Conservation (phyloP, 2,329 filamentous ascomycete genomes). For the Cytospora paraplurivora region DNA sequence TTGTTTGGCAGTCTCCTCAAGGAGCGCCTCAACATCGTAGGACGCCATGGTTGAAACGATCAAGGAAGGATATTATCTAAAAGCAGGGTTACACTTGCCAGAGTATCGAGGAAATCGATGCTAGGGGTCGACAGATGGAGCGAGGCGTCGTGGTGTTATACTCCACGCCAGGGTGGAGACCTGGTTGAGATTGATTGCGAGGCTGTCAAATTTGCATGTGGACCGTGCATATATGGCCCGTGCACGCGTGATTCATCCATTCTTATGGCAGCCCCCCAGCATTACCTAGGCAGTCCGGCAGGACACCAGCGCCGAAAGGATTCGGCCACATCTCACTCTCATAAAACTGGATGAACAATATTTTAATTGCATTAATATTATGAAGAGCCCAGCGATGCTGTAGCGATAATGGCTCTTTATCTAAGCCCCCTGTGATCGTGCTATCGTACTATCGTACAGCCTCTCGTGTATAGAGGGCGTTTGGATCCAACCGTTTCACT, state of each 20-base stretch:
- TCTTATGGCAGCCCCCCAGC: background rate
- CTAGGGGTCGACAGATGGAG: background rate
- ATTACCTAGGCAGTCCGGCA: background rate
- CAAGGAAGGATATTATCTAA: background rate
- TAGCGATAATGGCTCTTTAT: conserved; percentile 4
- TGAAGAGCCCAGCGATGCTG: conserved; percentile 17
- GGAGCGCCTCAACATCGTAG: conserved; percentile 84
- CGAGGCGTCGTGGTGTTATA: conserved; percentile 14
- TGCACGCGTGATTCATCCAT: background rate
- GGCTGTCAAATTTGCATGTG: conserved; percentile 15
- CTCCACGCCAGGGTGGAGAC: conserved; percentile 12
- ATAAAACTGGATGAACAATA: background rate
- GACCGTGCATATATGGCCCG: conserved; percentile 7
- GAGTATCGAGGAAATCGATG: conserved; percentile 4
- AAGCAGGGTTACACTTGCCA: background rate
- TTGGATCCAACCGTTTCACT: conserved; percentile 4
- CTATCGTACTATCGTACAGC: conserved; percentile 1
- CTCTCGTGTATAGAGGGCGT: conserved; percentile 1
- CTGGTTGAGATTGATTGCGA: conserved; percentile 13
- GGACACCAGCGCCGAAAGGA: background rate
- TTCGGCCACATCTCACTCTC: background rate
- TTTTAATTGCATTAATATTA: conserved; percentile 25
- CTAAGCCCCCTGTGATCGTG: background rate
- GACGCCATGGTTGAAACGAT: conserved; percentile 55
- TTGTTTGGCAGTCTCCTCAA: conserved; percentile 77